Percentiles rank a stretch among this genome's conserved stretches.
Conservation (phyloP, 2,329 filamentous ascomycete genomes). For the Colletotrichum sp. region DNA sequence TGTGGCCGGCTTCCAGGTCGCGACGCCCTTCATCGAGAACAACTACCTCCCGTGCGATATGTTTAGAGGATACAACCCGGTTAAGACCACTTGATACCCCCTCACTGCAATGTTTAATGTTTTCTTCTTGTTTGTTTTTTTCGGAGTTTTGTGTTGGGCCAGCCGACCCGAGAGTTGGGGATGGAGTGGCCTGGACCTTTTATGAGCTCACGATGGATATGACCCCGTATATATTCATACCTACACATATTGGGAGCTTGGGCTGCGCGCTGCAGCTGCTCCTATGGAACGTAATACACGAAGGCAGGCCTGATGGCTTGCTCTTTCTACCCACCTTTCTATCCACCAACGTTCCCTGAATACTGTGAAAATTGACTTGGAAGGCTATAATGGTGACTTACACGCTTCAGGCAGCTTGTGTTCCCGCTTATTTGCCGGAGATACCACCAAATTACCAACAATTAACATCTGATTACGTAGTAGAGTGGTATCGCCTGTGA, state of each 20-base stretch:
- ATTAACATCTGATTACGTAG: background rate
- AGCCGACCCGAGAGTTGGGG: background rate
- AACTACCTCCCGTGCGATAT: conserved; percentile 24
- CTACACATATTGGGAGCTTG: background rate
- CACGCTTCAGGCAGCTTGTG: no score
- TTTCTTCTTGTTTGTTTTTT: background rate
- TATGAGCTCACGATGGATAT: conserved; percentile 3
- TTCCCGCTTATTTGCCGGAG: rapidly evolving
- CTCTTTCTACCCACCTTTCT: no score
- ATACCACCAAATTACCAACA: rapidly evolving
- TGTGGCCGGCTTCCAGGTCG: conserved; percentile 19
- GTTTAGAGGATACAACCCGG: conserved; percentile 21
- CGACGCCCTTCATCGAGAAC: conserved; percentile 24
- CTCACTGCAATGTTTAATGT: background rate
- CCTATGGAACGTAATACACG: background rate
- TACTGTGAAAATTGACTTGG: background rate
- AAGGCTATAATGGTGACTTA: background rate
- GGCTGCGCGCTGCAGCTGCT: background rate
- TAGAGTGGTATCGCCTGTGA: no score
- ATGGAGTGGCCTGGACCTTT: background rate
- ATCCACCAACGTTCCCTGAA: background rate
- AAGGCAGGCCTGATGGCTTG: background rate
- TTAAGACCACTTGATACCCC: conserved; percentile 19
- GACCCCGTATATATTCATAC: background rate
- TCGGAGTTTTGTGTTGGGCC: background rate